Percentiles rank a stretch among this genome's conserved stretches.
These are phyloP conservation scores for Tausonia pullulans DNA, from an alignment of 1,284 basidiomycete genomes.

Conservation along the genomic window DNA sequence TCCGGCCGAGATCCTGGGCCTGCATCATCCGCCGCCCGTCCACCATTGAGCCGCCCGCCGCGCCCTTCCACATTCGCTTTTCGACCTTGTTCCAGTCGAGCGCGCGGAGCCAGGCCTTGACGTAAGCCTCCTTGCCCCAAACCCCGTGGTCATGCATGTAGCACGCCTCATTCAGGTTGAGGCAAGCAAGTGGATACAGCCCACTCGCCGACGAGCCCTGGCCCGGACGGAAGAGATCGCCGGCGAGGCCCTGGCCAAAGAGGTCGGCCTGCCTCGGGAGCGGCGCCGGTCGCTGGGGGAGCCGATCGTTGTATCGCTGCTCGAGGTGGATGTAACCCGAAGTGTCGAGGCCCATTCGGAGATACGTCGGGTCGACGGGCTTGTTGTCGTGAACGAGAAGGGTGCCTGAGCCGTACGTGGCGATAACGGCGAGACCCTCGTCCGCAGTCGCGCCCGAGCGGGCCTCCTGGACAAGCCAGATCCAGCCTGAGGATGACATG, in stretches of 20 bases:
- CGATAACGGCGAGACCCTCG: constrained; percentile 11
- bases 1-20: too few species aligned
- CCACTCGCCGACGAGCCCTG: too few species aligned
- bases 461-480: constrained; percentile 16
- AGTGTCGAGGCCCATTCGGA: too few species aligned
- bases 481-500: constrained; percentile 9
- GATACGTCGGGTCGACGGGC: not conserved
- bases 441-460: not conserved
- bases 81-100: constrained; percentile 16
- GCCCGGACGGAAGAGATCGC: too few species aligned
- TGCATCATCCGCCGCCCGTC: too few species aligned
- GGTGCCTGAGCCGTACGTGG: constrained; percentile 11
- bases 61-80: not conserved
- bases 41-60: too few species aligned
- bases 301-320: too few species aligned
- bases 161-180: constrained; percentile 12
- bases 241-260: too few species aligned
- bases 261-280: too few species aligned
- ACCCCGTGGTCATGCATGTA: constrained; percentile 14
- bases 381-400: constrained; percentile 10
- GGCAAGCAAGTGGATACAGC: constrained; percentile 4
- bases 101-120: constrained; percentile 12
- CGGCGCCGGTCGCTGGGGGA: too few species aligned
- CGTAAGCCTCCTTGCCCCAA: constrained; percentile 17
- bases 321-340: too few species aligned